These are phyloP conservation scores for Carallia pectinifolia DNA, from an alignment of 345 rosid species.

Conservation along the genomic window DNA sequence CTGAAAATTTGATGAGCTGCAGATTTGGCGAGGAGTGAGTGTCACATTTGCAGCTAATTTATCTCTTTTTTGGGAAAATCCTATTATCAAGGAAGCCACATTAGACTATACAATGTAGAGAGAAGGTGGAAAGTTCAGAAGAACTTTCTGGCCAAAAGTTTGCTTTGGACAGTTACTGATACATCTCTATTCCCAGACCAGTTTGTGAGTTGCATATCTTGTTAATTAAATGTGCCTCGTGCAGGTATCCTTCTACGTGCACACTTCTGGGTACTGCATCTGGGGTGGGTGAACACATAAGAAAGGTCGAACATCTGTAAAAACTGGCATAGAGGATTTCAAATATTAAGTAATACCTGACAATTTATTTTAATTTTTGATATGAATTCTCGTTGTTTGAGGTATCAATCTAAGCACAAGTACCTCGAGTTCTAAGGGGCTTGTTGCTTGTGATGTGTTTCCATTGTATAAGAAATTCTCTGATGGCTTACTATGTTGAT, in stretches of 20 bases:
- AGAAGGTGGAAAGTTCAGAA: conserved; percentile 81
- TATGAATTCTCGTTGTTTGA: too few species aligned
- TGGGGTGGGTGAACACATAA: too few species aligned
- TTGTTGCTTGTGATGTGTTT: too few species aligned
- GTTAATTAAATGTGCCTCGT: conserved; percentile 9
- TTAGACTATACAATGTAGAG: conserved; percentile 74
- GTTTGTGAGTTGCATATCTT: conserved; percentile 50
- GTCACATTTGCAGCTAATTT: neutral
- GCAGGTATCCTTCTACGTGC: too few species aligned
- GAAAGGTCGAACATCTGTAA: too few species aligned
- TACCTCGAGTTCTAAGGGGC: too few species aligned
- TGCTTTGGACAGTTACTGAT: conserved; percentile 94
- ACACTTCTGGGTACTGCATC: too few species aligned
- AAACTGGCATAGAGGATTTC: too few species aligned
- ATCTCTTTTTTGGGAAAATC: neutral
- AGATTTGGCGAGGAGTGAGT: neutral
- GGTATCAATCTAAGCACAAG: too few species aligned
- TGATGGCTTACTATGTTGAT: neutral
- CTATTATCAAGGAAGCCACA: conserved; percentile 71
- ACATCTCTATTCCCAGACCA: conserved; percentile 89
- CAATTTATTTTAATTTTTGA: too few species aligned
- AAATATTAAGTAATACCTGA: too few species aligned
- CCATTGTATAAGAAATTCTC: too few species aligned
- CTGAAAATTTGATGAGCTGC: neutral
- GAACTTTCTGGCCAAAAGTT: conserved; percentile 68